Evolutionary conservation across 371 early-diverging fungal species (phyloP), one percentile per base, ranked within the genome.

Genomic region (Phascolomyces articulosus): DNA sequence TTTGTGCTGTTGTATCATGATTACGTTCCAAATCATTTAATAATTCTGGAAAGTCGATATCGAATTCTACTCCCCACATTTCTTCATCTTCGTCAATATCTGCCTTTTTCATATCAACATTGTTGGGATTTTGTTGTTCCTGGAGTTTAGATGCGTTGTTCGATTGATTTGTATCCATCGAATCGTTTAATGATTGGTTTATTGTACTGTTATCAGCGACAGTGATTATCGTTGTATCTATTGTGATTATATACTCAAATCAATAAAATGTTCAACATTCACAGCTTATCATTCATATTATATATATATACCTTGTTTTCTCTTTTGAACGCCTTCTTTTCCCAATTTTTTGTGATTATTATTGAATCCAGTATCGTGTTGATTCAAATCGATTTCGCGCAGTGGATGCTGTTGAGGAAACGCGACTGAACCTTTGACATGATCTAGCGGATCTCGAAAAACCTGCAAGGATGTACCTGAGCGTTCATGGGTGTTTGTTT

Each of bases 61-160:
- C 67, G 18, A 67, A 58, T 20, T 67, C 62, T 11, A 55, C 60
- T 13, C 44, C 44, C 60, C 63, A 68, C 60, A 60, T 59, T 15
- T 51, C 60, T 11, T 68, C 62, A 24, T 60, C 64, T 24, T 63
- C 68, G 16, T 57, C 44, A 40, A 18, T 21, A 10, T 47, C 41
- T 26, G 31, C 21, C 29, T 40, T 7, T 40, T 49, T 47, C 15
- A 34, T 29, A 48, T 20, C 23, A 15, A 20, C 40, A 55, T 55
- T 4, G 6, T 0, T 34, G 11, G 2, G 9, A 34, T 0, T 9
- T 34, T 9, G 11, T 34, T 34, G 34, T 47, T n/a, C n/a, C n/a
- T n/a, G n/a, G n/a, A n/a, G n/a, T n/a, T n/a, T n/a, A n/a, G n/a
- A n/a, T n/a, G n/a, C 13, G 38, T 38, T 38, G 38, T 38, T 38